Evolutionary conservation across 208 protist genomes (phyloP).

Genomic region (Porcisia deanei): DNA sequence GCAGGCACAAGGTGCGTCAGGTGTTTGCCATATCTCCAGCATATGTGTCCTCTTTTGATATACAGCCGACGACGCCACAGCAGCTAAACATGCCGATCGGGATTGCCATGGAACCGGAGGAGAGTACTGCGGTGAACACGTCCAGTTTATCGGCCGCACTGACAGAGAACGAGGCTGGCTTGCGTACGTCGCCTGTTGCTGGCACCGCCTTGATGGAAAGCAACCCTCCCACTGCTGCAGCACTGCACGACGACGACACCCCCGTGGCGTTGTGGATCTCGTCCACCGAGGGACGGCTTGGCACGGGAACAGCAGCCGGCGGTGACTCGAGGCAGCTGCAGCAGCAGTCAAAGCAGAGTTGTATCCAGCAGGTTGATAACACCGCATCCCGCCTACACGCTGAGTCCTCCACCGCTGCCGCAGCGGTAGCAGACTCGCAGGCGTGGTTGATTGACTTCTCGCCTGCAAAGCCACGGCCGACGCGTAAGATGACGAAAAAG

Average conservation of each 20-base stretch:
- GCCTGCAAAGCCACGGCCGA: constrained; percentile 30
- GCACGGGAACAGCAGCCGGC: neutral
- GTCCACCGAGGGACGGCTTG: neutral
- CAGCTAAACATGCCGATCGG: neutral
- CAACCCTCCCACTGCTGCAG: neutral
- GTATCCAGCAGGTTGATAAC: neutral
- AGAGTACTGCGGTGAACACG: neutral
- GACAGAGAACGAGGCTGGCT: neutral
- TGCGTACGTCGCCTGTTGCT: neutral
- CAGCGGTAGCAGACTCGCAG: constrained; percentile 20
- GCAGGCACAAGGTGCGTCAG: neutral
- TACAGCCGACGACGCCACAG: neutral
- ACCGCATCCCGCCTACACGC: neutral
- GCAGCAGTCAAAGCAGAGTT: no score
- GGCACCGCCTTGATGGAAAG: neutral
- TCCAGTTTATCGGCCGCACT: neutral
- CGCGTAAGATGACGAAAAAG: constrained; percentile 67
- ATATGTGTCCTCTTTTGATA: neutral
- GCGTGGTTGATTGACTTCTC: constrained; percentile 82
- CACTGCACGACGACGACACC: neutral
- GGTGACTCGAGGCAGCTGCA: neutral
- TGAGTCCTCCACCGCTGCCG: neutral
- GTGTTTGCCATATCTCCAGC: neutral
- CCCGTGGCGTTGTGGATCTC: neutral
- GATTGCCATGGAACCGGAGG: neutral